Base-by-base conservation (phyloP, 306 rosid species). In the Cicer judaicum region DNA sequence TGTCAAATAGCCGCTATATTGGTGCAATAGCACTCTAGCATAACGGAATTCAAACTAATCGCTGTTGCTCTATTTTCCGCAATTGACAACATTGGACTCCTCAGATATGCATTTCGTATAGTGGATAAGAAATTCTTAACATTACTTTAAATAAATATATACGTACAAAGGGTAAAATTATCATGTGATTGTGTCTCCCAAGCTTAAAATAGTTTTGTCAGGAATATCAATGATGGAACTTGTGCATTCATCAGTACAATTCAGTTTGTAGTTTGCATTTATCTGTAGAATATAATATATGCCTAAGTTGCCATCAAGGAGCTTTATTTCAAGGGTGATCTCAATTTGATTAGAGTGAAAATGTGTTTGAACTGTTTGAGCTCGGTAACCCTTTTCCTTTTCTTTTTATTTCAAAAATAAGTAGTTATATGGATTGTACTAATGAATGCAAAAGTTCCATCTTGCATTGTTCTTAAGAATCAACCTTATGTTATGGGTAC, bases 401-500 rank as follows among this genome's bases (percentile, higher is more conserved):
- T 60, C 1, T 7, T 53, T 5, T 63, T 40, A 52, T n/a, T 1
- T 5, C 13, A 44, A 6, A 18, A 43, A 19, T 9, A 1, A 54
- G 44, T 34, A 19, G 54, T 39, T 54, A 24, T 42, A 13, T 18
- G 49, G 7, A 62, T 73, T 73, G 36, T 4, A 29, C 36, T 29
- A 29, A 29, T 29, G 5, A 29, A 29, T 29, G 36, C 5, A 29
- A 29, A 29, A 29, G 36, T 29, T 29, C 36, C 36, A 29, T 69
- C 64, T 24, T 49, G 56, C 64, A 57, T 48, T 70, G 56, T 56
- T 42, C 16, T 8, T 8, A 36, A n/a, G 64, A 64, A 67, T 66
- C 24, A 19, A 13, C 56, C 68, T 41, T 19, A 34, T 50, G 29
- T 67, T 7, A 57, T 38, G n/a, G 68, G 14, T 53, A 59, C 53